Base-by-base conservation (phyloP, 2,329 filamentous ascomycete genomes). In the Alternaria arborescens region DNA sequence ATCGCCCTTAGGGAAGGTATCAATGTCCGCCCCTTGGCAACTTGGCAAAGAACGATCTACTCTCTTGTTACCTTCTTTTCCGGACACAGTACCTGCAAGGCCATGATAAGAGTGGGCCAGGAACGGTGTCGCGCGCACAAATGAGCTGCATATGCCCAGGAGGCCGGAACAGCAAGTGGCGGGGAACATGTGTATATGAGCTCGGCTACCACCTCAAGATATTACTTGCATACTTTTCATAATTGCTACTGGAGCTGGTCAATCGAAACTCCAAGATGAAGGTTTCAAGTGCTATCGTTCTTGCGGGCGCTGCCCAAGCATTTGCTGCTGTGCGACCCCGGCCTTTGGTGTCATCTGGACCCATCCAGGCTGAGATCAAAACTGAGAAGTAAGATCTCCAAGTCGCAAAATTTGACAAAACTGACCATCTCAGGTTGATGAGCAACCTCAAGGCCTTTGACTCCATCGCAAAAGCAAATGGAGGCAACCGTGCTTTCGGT, bases 401-500 rank as follows among this genome's bases (percentile, higher is more conserved):
- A 28, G 5, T 11, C 8, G 7, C 24, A 44, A 24, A 20, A 11
- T 20, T n/a, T 8, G 41, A 51, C 22, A 14, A n/a, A 41, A 41
- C 12, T 48, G 16, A 44, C 34, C 24, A 48, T 48, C 4, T 24
- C 40, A 87, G 86, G 22, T 77, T 89, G 20, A 80, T 84, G 72
- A 79, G 81, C 55, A 85, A 85, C 46, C 82, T 89, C n/a, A 79
- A 81, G 68, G 80, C 83, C 58, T 78, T 89, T 6, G 80, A 88
- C 70, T 76, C 81, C 43, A 88, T 88, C 55, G 86, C 82, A 12
- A 76, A 76, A 30, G 79, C 82, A 52, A 85, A 89, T 67, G 85
- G 84, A 40, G 86, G 86, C 16, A 88, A 87, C 73, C 82, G 87
- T 52, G 87, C 87, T 5, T 88, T 87, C 59, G 87, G 87, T 14